phyloP scores from a whole-genome alignment of 1,284 basidiomycete genomes.

The Tilletia horrida region DNA sequence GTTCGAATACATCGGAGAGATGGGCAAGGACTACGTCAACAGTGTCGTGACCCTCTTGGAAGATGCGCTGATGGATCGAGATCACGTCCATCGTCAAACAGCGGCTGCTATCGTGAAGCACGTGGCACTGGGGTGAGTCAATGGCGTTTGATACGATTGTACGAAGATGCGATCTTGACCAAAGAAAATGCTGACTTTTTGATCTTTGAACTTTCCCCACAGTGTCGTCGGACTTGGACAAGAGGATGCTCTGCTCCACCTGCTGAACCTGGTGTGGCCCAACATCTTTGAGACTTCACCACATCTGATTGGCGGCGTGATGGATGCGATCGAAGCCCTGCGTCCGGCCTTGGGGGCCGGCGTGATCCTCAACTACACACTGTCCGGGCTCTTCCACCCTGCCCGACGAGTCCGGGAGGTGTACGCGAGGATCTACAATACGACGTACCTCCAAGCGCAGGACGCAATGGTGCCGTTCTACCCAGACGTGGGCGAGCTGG shows the following conservation, averaged over 20 bases:
- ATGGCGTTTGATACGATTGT: neutral
- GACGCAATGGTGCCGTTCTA: constrained; percentile 93
- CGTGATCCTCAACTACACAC: constrained; percentile 74
- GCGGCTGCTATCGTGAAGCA: constrained; percentile 99
- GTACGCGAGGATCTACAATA: constrained; percentile 74
- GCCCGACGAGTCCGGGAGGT: constrained; percentile 91
- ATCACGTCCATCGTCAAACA: constrained; percentile 96
- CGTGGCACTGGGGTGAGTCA: constrained; percentile 71
- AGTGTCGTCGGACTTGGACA: constrained; percentile 87
- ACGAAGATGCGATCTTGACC: neutral
- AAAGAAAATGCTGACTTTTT: neutral
- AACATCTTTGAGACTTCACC: constrained; percentile 98
- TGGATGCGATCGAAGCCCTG: constrained; percentile 84
- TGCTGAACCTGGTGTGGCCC: constrained; percentile 98
- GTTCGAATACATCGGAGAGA: constrained; percentile 99
- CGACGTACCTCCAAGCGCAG: constrained; percentile 70
- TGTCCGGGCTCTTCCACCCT: constrained; percentile 61
- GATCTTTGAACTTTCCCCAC: neutral
- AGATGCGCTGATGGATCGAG: constrained; percentile 94
- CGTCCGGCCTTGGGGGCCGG: constrained; percentile 91
- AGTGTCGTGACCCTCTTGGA: constrained; percentile 96
- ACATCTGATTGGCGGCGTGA: constrained; percentile 84
- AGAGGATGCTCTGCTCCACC: constrained; percentile 93
- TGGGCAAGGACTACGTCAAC: constrained; percentile 96
- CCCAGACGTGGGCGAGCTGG: constrained; percentile 59